Percentiles rank a stretch among this genome's conserved stretches.
phyloP scores from a whole-genome alignment of 2,329 filamentous ascomycete genomes.

The Nannizziopsis barbatae region DNA sequence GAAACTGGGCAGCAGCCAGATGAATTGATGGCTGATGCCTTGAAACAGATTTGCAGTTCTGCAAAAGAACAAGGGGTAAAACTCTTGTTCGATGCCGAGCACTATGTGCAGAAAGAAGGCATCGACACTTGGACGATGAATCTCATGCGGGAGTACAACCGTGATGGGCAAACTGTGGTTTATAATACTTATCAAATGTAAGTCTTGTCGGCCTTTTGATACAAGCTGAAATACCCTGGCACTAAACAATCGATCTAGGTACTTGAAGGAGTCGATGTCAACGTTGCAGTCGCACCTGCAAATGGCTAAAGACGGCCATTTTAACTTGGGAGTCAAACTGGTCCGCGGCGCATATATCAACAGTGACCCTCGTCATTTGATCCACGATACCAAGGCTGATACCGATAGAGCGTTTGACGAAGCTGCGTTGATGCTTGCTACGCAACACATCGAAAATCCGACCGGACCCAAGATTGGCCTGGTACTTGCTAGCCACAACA shows the following conservation, averaged over 20 bases:
- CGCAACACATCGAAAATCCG: conserved; percentile 35
- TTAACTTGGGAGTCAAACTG: conserved; percentile 42
- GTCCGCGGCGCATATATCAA: conserved; percentile 45
- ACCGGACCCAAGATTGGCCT: conserved; percentile 38
- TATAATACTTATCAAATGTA: conserved; percentile 45
- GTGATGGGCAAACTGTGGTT: conserved; percentile 40
- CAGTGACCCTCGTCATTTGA: conserved; percentile 37
- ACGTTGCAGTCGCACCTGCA: conserved; percentile 39
- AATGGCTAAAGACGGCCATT: conserved; percentile 38
- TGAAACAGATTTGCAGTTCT: conserved; percentile 18
- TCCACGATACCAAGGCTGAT: conserved; percentile 39
- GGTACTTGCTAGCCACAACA: conserved; percentile 51
- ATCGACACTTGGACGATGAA: conserved; percentile 45
- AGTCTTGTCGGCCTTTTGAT: neutral
- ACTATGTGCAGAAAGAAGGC: conserved; percentile 41
- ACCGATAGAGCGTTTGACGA: conserved; percentile 46
- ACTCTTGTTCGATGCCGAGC: conserved; percentile 45
- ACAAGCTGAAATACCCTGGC: neutral
- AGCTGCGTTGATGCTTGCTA: conserved; percentile 45
- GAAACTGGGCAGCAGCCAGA: conserved; percentile 14
- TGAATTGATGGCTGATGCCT: conserved; percentile 13
- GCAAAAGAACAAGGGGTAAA: conserved; percentile 23
- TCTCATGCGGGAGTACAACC: conserved; percentile 44
- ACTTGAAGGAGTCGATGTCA: conserved; percentile 39
- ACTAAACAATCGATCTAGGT: conserved; percentile 12